Base-by-base conservation (phyloP, 768 basidiomycete species). In the Infundibulicybe gibba region DNA sequence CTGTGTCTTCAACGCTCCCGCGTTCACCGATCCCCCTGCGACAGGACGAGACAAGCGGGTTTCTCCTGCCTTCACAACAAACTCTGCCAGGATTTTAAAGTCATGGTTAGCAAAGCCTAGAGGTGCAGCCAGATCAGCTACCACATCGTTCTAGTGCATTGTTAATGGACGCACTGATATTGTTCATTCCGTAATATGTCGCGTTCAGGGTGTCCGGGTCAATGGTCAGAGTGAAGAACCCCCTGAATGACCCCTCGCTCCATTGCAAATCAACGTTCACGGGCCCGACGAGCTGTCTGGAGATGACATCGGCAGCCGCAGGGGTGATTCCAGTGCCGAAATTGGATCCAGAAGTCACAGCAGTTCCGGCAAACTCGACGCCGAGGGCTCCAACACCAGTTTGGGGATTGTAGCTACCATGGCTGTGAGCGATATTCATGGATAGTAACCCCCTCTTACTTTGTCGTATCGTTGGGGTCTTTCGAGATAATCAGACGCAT, bases 321-420 rank as follows among this genome's bases (percentile, higher is more conserved):
- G 75, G 72, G 8, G 58, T 46, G 40, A 75, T 67, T 17, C 62
- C 62, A 9, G 61, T 49, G 12, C 76, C 75, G 52, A 80, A 79
- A 5, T 74, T 50, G 12, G 77, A 77, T 5, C 56, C 56, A 1
- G 77, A 79, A 0, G 78, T 75, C 10, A 83, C 81, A 0, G 77
- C 78, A 0, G 80, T 80, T 1, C 81, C 80, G 10, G 79, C 80
- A 51, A 81, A 81, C 61, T 83, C 80, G 12, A 82, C 80, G 11
- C 74, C 79, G 40, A 79, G 65, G 1, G 74, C 74, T 6, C 80
- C 79, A 5, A 60, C 47, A 2, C 79, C 79, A 2, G 74, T 76
- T 8, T 52, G 49, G 2, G 76, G 66, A 51, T 81, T 60, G 61
- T 80, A 81, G 20, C 75, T 76, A 38, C 35, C 41, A 11, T 47